A percentile compares a stretch with the other conserved stretches of the same genome.
Conservation (phyloP, 176 grass and related monocot genomes). For the Hordeum marinum region DNA sequence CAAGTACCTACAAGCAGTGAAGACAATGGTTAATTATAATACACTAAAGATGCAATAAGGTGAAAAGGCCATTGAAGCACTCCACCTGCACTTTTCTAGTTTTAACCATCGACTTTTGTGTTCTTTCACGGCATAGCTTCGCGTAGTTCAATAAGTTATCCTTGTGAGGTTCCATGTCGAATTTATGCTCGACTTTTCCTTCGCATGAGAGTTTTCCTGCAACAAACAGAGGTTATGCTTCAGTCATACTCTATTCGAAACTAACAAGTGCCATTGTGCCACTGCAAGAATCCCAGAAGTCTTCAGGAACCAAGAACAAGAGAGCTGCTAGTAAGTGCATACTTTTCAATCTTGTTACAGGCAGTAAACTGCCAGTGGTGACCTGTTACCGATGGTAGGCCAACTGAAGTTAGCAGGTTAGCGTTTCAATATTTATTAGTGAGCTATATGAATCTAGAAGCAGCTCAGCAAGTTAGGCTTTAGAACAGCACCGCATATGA, state of each 20-base stretch:
- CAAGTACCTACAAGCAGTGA: constrained; percentile 55
- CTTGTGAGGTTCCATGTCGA: constrained; percentile 88
- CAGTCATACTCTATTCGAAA: not conserved
- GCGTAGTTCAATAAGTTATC: constrained; percentile 86
- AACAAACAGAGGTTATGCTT: not conserved
- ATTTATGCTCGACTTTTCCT: constrained; percentile 90
- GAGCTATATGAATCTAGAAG: not conserved
- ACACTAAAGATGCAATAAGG: not conserved
- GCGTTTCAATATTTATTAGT: not conserved
- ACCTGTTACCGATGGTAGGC: constrained; percentile 3
- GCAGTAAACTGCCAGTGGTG: not conserved
- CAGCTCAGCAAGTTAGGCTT: not conserved
- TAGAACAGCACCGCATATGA: not conserved
- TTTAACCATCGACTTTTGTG: constrained; percentile 78
- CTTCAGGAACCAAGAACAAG: not conserved
- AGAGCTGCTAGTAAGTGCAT: not conserved
- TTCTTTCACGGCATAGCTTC: constrained; percentile 90
- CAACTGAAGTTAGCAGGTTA: not conserved
- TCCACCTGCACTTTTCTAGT: constrained; percentile 87
- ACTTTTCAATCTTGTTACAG: not conserved
- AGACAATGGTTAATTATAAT: not conserved
- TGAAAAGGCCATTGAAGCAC: constrained; percentile 18
- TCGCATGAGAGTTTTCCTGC: constrained; percentile 74
- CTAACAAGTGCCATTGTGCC: not conserved
- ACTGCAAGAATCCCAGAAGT: not conserved